Percentiles rank a stretch among this genome's conserved stretches.
Evolutionary conservation across 768 basidiomycete species (phyloP).

Genomic region (Royoungia palumana): DNA sequence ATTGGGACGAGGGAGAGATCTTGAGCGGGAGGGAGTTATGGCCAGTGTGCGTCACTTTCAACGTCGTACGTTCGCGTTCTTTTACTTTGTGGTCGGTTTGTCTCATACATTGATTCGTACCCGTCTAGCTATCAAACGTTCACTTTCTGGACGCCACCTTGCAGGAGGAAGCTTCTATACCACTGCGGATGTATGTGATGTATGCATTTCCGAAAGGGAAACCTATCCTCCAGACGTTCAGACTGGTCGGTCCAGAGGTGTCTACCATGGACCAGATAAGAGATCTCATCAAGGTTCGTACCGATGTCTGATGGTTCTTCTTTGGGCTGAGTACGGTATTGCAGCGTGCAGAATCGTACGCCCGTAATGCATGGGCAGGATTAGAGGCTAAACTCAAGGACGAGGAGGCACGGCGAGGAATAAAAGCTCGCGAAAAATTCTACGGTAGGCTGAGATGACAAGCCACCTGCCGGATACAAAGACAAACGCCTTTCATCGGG

Average conservation of each 20-base stretch:
- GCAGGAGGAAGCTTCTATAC: constrained; percentile 68
- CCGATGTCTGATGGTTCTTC: not conserved
- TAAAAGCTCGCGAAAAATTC: constrained; percentile 58
- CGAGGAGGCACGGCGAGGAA: constrained; percentile 56
- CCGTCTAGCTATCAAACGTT: constrained; percentile 46
- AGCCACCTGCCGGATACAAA: not conserved
- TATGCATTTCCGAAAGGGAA: constrained; percentile 53
- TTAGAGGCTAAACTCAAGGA: constrained; percentile 64
- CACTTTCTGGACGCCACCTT: constrained; percentile 74
- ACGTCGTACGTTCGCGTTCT: constrained; percentile 54
- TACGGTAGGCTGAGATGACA: constrained; percentile 22
- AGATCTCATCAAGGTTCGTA: constrained; percentile 52
- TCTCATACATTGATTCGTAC: not conserved
- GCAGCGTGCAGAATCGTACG: constrained; percentile 70
- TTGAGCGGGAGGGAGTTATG: constrained; percentile 60
- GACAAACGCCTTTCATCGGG: not conserved
- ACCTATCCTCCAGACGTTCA: constrained; percentile 57
- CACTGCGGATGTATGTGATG: constrained; percentile 56
- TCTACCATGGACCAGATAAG: constrained; percentile 46
- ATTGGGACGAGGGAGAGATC: constrained; percentile 80
- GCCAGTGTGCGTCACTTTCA: constrained; percentile 78
- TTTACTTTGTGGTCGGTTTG: not conserved
- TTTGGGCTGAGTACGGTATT: constrained; percentile 36
- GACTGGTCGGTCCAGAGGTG: constrained; percentile 62
- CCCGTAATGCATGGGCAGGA: constrained; percentile 50